phyloP scores from a whole-genome alignment of 306 rosid species.

The Inga oerstediana region DNA sequence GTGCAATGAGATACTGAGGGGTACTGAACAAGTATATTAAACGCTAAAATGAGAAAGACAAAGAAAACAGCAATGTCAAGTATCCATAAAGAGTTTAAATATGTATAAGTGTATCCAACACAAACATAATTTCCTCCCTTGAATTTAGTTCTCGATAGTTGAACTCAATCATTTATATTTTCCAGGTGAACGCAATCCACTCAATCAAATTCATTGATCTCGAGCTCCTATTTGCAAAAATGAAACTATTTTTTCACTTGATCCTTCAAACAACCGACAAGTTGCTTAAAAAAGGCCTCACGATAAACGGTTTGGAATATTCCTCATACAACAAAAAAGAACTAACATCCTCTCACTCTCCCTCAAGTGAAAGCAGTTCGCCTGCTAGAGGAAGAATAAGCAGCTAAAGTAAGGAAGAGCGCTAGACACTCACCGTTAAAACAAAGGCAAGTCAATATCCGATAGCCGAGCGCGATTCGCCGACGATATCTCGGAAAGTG shows the following conservation, averaged over 20 bases:
- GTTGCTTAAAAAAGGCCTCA: conserved; percentile 1
- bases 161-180: background rate
- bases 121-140: background rate
- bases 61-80: background rate
- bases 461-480: background rate
- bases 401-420: background rate
- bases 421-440: background rate
- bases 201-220: background rate
- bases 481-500: background rate
- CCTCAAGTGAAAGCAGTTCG: background rate
- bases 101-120: background rate
- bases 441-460: background rate
- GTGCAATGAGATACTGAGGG: background rate
- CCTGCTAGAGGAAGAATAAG: background rate
- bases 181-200: background rate
- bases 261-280: background rate
- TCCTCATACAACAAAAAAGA: background rate
- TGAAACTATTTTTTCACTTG: background rate
- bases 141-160: background rate
- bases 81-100: background rate
- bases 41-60: background rate
- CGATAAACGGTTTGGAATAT: background rate
- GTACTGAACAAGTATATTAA: background rate
- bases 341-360: conserved; percentile 12
- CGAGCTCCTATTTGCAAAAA: background rate